Percentiles rank a stretch among this genome's conserved stretches.
Conservation (phyloP, 306 rosid species). For the Trifolium fragiferum region DNA sequence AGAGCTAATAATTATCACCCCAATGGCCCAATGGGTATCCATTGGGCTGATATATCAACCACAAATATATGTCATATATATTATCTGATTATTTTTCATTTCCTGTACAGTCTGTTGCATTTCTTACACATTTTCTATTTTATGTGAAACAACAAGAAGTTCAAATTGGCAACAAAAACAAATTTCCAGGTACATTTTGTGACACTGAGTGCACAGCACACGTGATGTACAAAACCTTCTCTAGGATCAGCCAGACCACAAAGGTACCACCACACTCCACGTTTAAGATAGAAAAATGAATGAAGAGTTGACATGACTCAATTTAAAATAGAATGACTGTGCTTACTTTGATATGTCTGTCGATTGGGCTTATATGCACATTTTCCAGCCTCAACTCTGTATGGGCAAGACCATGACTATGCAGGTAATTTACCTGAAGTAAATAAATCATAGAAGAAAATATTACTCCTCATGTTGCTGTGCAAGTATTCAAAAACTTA, state of each 20-base stretch:
- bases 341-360: constrained; percentile 96
- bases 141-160: neutral
- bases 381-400: constrained; percentile 95
- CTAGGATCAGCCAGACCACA: constrained; percentile 24
- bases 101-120: constrained; percentile 34
- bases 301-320: constrained; percentile 23
- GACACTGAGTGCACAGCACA: constrained; percentile 28
- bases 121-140: constrained; percentile 21
- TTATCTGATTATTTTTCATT: constrained; percentile 19
- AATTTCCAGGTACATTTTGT: constrained; percentile 23
- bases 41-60: too few species aligned
- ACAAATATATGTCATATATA: constrained; percentile 21
- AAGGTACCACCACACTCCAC: constrained; percentile 32
- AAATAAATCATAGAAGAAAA: constrained; percentile 42
- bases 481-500: constrained; percentile 11
- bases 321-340: constrained; percentile 20
- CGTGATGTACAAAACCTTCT: constrained; percentile 19
- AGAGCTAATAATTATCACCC: constrained; percentile 25
- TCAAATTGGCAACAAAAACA: constrained; percentile 15
- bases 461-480: constrained; percentile 36
- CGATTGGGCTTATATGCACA: constrained; percentile 95
- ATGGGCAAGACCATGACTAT: constrained; percentile 98
- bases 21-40: too few species aligned
- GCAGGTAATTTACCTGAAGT: constrained; percentile 89
- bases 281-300: constrained; percentile 33